Conservation (phyloP, 2,329 filamentous ascomycete species). For the Byssochlamys sp. region DNA sequence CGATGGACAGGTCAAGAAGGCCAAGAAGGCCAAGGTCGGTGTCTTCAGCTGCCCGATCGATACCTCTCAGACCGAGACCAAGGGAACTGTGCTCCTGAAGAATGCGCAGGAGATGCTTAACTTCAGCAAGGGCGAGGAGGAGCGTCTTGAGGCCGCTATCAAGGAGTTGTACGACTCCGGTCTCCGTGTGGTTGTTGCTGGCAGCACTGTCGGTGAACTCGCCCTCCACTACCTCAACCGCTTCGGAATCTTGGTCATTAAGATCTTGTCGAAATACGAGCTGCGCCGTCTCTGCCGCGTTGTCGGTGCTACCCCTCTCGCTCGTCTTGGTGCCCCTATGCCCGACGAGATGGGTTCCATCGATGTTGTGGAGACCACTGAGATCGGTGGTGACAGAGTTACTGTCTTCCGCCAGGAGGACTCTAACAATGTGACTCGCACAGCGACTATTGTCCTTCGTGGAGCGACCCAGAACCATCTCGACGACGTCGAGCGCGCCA, state of each 20-base stretch:
- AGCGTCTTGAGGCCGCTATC: conserved; percentile 77
- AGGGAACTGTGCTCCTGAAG: conserved; percentile 91
- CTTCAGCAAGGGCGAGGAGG: conserved; percentile 94
- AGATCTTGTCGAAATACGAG: conserved; percentile 96
- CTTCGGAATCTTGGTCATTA: conserved; percentile 89
- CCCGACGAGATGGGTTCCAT: conserved; percentile 97
- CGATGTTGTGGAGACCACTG: conserved; percentile 89
- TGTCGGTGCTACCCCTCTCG: conserved; percentile 90
- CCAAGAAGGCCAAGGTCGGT: conserved; percentile 82
- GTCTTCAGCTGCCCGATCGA: conserved; percentile 96
- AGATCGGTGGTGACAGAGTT: conserved; percentile 95
- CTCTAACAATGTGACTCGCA: conserved; percentile 70
- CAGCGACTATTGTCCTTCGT: conserved; percentile 84
- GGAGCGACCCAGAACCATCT: conserved; percentile 97
- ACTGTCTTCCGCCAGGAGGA: conserved; percentile 94
- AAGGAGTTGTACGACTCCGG: conserved; percentile 95
- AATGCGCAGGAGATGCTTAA: conserved; percentile 98
- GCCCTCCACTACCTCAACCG: conserved; percentile 97
- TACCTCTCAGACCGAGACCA: conserved; percentile 92
- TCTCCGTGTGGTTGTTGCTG: conserved; percentile 80
- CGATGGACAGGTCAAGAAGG: conserved; percentile 86
- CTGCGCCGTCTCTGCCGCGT: conserved; percentile 89
- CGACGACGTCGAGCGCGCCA: conserved; percentile 90
- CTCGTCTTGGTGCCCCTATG: conserved; percentile 92
- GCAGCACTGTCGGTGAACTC: conserved; percentile 87